Percentiles rank a stretch among this genome's conserved stretches.
Evolutionary conservation across 805 yeast species (phyloP).

Genomic region (Yarrowia divulgata): DNA sequence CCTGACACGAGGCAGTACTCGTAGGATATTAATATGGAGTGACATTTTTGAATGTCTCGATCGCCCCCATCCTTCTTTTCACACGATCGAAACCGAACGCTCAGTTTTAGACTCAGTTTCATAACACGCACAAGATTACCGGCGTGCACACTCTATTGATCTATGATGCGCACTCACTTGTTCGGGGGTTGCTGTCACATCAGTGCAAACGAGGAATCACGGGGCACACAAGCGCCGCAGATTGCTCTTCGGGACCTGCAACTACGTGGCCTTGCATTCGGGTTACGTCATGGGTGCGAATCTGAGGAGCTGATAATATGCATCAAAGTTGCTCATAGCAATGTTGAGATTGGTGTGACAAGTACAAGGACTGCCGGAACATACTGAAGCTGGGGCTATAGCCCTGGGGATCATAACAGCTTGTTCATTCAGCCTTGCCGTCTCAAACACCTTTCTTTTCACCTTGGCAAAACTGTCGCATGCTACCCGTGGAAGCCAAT

Average conservation of each 20-base stretch:
- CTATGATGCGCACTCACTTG: background rate
- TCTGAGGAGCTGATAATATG: background rate
- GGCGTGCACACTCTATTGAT: slow-evolving; percentile 1
- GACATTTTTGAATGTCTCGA: no score
- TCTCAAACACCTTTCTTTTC: background rate
- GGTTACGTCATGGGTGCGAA: slow-evolving; percentile 3
- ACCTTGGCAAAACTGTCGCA: background rate
- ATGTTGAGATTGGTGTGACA: background rate
- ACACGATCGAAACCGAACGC: background rate
- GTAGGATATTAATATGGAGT: background rate
- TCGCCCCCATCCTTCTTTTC: background rate
- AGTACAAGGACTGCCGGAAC: no score
- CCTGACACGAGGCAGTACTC: background rate
- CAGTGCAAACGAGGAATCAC: background rate
- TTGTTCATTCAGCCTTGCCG: slow-evolving; percentile 9
- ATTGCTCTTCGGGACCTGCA: background rate
- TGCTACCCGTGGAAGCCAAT: background rate
- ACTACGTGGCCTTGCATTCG: background rate
- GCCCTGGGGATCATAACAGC: no score
- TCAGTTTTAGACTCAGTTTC: slow-evolving; percentile 23
- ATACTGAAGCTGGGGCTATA: no score
- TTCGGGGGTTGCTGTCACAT: slow-evolving; percentile 23
- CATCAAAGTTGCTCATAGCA: slow-evolving; percentile 15
- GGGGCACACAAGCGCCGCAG: background rate
- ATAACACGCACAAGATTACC: background rate